Base-by-base conservation (phyloP, 345 rosid genomes). In the Erucastrum elatum region DNA sequence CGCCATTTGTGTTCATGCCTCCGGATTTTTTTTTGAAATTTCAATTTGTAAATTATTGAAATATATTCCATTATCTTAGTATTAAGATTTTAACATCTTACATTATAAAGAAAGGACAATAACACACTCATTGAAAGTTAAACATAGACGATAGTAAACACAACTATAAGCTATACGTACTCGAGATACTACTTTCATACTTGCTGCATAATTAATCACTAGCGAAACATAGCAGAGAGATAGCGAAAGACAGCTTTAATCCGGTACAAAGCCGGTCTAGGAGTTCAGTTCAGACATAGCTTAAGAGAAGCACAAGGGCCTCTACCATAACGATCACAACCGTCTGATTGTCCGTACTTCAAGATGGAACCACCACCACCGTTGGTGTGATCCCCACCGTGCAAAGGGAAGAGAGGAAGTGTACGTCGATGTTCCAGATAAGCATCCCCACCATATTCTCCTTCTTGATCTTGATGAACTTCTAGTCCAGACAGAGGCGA, bases 371-470 rank as follows among this genome's bases (percentile, higher is more conserved):
- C 70, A 67, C 41, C 70, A 35, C 44, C 74, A 30, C 79, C 79
- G 56, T 75, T 75, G 73, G 80, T 83, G 33, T 81, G 64, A 70
- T 85, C 90, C 64, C 91, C 90, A 10, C 86, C 87, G 56, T 84
- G 94, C 86, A 90, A 87, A 63, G 99, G 99, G 73, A 95, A 95
- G 29, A 95, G 87, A 68, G 94, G 96, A 16, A 95, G 94, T 2
- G 98, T 95, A 71, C 88, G 92, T 49, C 89, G 82, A 77, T 87
- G 86, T 61, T 81, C 82, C 68, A 69, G 64, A 76, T 64, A 68
- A 79, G 62, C 67, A 25, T 63, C 82, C 5, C 71, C 83, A 13
- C 84, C 83, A 27, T 79, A 73, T 34, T 80, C 79, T 4, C 82
- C 84, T 3, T 74, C 84, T 13, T n/a, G n/a, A n/a, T 83, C 83